These are phyloP conservation scores for Kitagawia praeruptora DNA, from an alignment of 129 eudicot species.

Conservation along the genomic window DNA sequence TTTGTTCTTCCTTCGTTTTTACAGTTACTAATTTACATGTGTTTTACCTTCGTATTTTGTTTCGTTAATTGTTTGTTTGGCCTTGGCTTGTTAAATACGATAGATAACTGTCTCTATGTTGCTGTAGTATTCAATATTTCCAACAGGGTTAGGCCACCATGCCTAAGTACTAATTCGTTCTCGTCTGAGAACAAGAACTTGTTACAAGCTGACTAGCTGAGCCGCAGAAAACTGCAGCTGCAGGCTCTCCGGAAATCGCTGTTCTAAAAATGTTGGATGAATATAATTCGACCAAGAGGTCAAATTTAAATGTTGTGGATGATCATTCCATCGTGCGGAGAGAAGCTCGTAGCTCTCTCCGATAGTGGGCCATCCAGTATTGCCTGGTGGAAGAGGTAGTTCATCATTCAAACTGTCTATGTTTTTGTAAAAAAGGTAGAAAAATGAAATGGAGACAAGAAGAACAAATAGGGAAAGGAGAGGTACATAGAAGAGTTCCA, in stretches of 20 bases:
- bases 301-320: constrained; percentile 67
- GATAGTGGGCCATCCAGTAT: constrained; percentile 57
- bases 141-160: constrained; percentile 66
- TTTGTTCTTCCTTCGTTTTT: no score
- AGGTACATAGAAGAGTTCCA: constrained; percentile 48
- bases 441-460: constrained; percentile 32
- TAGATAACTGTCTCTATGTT: rapidly evolving
- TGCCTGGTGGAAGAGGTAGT: constrained; percentile 54
- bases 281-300: constrained; percentile 46
- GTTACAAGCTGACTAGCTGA: constrained; percentile 51
- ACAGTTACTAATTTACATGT: no score
- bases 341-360: constrained; percentile 79
- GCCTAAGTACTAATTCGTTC: constrained; percentile 68
- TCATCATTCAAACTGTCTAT: constrained; percentile 3
- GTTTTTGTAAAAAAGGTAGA: constrained; percentile 39
- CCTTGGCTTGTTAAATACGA: no score
- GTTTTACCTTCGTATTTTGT: no score
- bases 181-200: constrained; percentile 73
- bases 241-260: constrained; percentile 42
- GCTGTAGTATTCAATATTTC: no score
- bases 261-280: constrained; percentile 46
- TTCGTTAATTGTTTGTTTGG: no score
- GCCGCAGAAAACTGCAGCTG: constrained; percentile 75
- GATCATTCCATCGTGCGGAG: constrained; percentile 61
- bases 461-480: constrained; percentile 42